phyloP scores from a whole-genome alignment of 768 basidiomycete genomes.

The Chalciporus sphaerocephalus region DNA sequence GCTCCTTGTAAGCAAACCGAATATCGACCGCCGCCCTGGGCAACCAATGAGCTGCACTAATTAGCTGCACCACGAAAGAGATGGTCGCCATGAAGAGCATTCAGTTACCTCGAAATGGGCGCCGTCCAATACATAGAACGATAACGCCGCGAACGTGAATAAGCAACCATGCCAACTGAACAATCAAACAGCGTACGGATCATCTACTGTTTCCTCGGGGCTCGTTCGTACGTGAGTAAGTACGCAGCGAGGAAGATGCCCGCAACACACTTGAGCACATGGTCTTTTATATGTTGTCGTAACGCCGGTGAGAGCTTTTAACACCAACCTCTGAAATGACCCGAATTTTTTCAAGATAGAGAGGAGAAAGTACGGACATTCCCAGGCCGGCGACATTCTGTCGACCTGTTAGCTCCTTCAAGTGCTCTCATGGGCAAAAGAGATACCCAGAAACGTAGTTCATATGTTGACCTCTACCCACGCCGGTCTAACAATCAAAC shows the following conservation, averaged over 20 bases:
- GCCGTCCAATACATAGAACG: not conserved
- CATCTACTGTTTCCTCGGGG: not conserved
- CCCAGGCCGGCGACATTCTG: not conserved
- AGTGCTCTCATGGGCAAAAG: not conserved
- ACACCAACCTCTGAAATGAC: not conserved
- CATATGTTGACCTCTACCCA: conserved; percentile 1
- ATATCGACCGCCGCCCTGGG: not conserved
- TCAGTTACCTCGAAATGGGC: not conserved
- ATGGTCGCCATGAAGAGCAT: too few species aligned
- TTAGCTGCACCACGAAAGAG: too few species aligned
- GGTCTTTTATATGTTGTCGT: not conserved
- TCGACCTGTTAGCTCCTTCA: not conserved
- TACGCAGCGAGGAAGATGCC: too few species aligned
- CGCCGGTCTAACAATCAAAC: not conserved
- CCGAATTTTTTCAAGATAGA: not conserved
- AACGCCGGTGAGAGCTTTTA: conserved; percentile 1
- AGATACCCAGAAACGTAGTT: not conserved
- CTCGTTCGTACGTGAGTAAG: not conserved
- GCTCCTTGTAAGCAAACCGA: not conserved
- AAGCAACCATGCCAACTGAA: not conserved
- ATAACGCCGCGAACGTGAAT: too few species aligned
- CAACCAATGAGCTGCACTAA: not conserved
- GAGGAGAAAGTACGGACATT: not conserved
- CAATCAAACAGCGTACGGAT: not conserved
- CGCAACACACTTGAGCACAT: not conserved